These are phyloP conservation scores for Aspergillus japonicus DNA, from an alignment of 2,329 filamentous ascomycete species.

Conservation along the genomic window DNA sequence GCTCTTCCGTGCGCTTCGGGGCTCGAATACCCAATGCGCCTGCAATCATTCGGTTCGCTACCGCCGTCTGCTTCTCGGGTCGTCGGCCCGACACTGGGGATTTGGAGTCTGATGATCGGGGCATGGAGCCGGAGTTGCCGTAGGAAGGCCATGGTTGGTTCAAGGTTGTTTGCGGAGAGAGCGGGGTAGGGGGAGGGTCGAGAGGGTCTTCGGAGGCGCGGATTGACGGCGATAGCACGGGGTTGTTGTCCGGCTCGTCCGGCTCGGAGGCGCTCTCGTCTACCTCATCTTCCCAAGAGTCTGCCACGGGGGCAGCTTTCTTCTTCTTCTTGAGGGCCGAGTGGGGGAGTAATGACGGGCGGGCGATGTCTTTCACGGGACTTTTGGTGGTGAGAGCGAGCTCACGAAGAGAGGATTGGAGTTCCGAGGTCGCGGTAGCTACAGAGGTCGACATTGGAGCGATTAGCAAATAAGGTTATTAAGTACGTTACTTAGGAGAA, in stretches of 20 bases:
- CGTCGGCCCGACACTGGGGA: conserved; percentile 37
- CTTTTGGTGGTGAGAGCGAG: conserved; percentile 33
- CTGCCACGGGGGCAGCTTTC: conserved; percentile 55
- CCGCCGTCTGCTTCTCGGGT: conserved; percentile 91
- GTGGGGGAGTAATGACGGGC: conserved; percentile 19
- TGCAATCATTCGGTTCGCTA: conserved; percentile 85
- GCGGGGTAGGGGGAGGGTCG: conserved; percentile 67
- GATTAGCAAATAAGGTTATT: conserved; percentile 10
- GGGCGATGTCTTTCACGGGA: conserved; percentile 28
- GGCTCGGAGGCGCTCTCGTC: conserved; percentile 48
- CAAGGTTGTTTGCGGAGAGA: conserved; percentile 50
- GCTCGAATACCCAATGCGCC: conserved; percentile 78
- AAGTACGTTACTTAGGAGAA: not conserved
- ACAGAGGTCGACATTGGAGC: conserved; percentile 20
- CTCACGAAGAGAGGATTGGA: conserved; percentile 33
- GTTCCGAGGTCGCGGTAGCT: conserved; percentile 23
- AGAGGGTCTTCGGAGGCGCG: conserved; percentile 32
- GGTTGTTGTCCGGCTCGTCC: not conserved
- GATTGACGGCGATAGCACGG: conserved; percentile 14
- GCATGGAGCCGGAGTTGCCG: conserved; percentile 11
- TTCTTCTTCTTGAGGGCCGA: conserved; percentile 24
- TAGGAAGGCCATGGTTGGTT: conserved; percentile 21
- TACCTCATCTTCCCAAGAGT: conserved; percentile 77
- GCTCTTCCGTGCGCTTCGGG: conserved; percentile 81
- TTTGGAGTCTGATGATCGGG: conserved; percentile 19